Evolutionary conservation across 2,329 filamentous ascomycete genomes (phyloP), one percentile per base, ranked within the genome.

Genomic region (Xylariaceae sp.): DNA sequence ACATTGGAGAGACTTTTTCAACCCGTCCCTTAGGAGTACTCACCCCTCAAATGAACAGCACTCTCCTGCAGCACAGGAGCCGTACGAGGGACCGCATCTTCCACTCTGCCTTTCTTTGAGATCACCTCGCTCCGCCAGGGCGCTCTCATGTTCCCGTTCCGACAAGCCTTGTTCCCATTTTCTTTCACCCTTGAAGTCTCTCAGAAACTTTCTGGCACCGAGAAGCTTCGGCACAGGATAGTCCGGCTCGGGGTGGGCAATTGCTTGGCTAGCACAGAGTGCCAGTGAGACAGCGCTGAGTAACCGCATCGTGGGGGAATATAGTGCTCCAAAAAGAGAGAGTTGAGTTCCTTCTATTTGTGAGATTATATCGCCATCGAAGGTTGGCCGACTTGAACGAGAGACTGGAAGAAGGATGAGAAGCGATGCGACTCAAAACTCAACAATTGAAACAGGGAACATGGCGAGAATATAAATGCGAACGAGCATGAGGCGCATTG

Each of bases 11-110:
- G 18, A 53, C 18, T 9, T 17, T 34, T 35, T 42, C 11, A 42
- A 11, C n/a, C 49, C 15, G 4, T 11, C 47, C 18, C 35, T 48
- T 11, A n/a, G 9, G 13, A 37, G 23, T 42, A 65, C 67, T 63
- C 48, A 71, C 71, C 71, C 71, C 62, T 70, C 71, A 42, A 53
- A 59, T 15, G 71, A 73, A 59, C 71, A 73, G 53, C 71, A 73
- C 37, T 70, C 68, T 18, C 68, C 70, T 6, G 57, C 39, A 2
- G 68, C 65, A 57, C 70, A 72, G 34, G 61, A 65, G 18, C 68
- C 69, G 39, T 64, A 66, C 13, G 59, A 55, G 11, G 51, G 56
- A 18, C 70, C 70, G 44, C 70, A 72, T 62, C 57, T 66, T 7
- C 64, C 63, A 17, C 52, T 37, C 58, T 71, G 68, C 49, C 69